Percentiles rank a stretch among this genome's conserved stretches.
Evolutionary conservation across 2,329 filamentous ascomycete genomes (phyloP).

Genomic region (Dactylellina sp.): DNA sequence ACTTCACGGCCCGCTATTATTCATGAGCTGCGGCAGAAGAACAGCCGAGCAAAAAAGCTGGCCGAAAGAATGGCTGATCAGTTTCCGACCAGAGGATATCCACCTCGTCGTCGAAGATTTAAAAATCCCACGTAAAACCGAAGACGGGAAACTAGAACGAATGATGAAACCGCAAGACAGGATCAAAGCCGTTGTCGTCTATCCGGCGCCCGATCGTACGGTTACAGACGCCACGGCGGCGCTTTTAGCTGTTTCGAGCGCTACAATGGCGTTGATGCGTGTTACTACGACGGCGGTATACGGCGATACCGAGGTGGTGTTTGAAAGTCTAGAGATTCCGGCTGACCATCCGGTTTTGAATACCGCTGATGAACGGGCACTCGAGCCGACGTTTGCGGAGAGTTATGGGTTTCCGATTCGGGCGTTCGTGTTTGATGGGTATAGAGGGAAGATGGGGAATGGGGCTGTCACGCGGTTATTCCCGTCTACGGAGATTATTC

Average conservation of each 20-base stretch:
- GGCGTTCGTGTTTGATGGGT: constrained; percentile 8
- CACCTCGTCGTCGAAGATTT: constrained; percentile 20
- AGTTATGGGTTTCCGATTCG: constrained; percentile 40
- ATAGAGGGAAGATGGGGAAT: constrained; percentile 3
- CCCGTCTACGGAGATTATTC: constrained; percentile 5
- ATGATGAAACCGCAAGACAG: too few relatives aligned
- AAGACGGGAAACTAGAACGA: too few relatives aligned
- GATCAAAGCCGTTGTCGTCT: constrained; percentile 27
- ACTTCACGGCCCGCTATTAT: constrained; percentile 8
- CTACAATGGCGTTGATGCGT: too few relatives aligned
- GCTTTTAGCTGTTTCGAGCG: too few relatives aligned
- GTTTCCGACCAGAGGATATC: constrained; percentile 35
- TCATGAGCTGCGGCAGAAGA: neutral
- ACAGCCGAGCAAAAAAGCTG: too few relatives aligned
- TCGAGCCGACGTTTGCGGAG: constrained; percentile 20
- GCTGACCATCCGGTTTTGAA: constrained; percentile 20
- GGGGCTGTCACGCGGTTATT: constrained; percentile 9
- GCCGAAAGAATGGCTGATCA: constrained; percentile 17
- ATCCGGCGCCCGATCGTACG: neutral
- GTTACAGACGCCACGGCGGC: too few relatives aligned
- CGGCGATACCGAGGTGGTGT: neutral
- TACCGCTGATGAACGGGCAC: neutral
- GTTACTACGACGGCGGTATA: neutral
- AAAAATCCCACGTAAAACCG: constrained; percentile 4
- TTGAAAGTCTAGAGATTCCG: constrained; percentile 27